Evolutionary conservation across 78 protist species (phyloP), one percentile per base, ranked within the genome.

Genomic region (Guillardia theta): DNA sequence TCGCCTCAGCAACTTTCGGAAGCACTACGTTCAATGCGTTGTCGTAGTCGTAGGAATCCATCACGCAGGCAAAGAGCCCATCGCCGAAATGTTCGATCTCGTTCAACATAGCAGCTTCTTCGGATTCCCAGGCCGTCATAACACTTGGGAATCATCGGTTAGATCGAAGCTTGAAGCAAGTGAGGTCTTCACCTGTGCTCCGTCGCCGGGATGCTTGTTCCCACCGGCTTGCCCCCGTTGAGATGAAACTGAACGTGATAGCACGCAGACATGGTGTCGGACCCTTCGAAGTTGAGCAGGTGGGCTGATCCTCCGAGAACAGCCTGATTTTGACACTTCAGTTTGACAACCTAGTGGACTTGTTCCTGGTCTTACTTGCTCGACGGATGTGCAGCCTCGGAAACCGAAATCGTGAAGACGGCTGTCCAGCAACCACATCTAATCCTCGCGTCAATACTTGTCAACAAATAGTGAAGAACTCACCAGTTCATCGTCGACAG

Each of bases 381-480:
- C 94, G 18, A 93, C 88, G 30, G 50, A 37, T 0, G 94, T 48
- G 94, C 94, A 93, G 39, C 94, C 94, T 9, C 94, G 58, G 94
- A 93, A 93, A 41, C 94, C 94, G 21, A 93, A 93, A 64, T 93
- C 94, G 88, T 93, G 94, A 37, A 93, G 88, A 18, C 83, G 41
- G 15, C 46, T 21, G 36, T 33, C 70, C 0, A 80, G 10, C 90
- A 44, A 18, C 53, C 90, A 15, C 12, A n/a, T n/a, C 90, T 76
- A 27, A 12, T 37, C 47, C n/a, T 12, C n/a, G 41, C 3, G 37
- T 6, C 37, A 64, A 18, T 19, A 12, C 12, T 22, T 9, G 43
- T 9, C 18, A 6, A 18, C 9, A 64, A 64, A 15, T 15, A n/a
- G 80, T 19, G 43, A 64, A 53, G 44, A 78, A 50, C 41, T 27